These are phyloP conservation scores for cucumber (Cucumis sativus) DNA, from an alignment of 306 rosid genomes.

Conservation along the genomic window DNA sequence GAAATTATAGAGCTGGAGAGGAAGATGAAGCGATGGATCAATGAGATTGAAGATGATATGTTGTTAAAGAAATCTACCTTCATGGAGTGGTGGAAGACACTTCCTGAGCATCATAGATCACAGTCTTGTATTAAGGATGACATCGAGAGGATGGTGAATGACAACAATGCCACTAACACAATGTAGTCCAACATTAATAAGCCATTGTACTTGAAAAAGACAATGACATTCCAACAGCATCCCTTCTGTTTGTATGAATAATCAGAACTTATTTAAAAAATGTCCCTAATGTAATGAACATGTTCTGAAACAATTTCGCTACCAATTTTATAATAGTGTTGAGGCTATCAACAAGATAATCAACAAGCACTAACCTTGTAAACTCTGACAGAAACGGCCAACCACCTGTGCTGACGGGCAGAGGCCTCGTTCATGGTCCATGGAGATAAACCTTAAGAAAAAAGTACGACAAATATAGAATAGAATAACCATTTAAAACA, in stretches of 20 bases:
- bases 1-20: constrained; percentile 17
- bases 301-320: neutral
- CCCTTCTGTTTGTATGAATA: neutral
- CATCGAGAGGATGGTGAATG: neutral
- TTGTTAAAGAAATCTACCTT: constrained; percentile 34
- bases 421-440: neutral
- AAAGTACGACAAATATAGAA: neutral
- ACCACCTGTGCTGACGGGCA: neutral
- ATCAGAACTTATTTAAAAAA: neutral
- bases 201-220: neutral
- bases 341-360: neutral
- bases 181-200: neutral
- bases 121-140: constrained; percentile 13
- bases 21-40: constrained; percentile 23
- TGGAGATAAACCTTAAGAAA: neutral
- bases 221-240: neutral
- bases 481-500: neutral
- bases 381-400: neutral
- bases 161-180: neutral
- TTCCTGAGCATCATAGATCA: constrained; percentile 20
- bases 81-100: constrained; percentile 30
- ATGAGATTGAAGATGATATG: constrained; percentile 20
- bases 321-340: neutral
- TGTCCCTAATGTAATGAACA: neutral
- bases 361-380: neutral